Conservation (phyloP, 1,284 basidiomycete genomes). For the Tremellales sp. region DNA sequence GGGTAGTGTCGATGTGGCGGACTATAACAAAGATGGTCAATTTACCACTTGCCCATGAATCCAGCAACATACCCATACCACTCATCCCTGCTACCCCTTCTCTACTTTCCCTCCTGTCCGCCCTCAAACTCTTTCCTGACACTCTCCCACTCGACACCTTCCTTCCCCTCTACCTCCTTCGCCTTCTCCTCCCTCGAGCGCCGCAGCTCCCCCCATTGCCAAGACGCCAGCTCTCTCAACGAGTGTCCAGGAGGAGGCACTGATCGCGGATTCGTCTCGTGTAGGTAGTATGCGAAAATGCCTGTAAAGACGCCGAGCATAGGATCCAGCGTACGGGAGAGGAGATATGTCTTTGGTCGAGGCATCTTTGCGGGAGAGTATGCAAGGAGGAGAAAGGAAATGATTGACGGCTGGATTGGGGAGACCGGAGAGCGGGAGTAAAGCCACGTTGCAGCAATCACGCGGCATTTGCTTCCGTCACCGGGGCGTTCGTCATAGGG, state of each 20-base stretch:
- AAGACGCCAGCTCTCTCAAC: conserved; percentile 59
- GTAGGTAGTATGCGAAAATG: conserved; percentile 72
- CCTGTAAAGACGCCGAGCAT: conserved; percentile 75
- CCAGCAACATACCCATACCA: too few relatives aligned
- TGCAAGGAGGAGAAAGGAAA: too few relatives aligned
- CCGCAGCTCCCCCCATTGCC: conserved; percentile 57
- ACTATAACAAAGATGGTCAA: too few relatives aligned
- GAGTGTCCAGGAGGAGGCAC: conserved; percentile 63
- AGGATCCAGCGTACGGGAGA: conserved; percentile 58
- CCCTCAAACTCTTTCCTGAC: conserved; percentile 41
- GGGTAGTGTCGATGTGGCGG: too few relatives aligned
- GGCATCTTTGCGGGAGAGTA: background rate
- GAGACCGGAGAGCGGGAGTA: too few relatives aligned
- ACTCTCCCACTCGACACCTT: conserved; percentile 37
- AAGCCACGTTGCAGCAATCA: background rate
- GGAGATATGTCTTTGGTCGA: conserved; percentile 38
- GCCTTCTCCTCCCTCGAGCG: conserved; percentile 19
- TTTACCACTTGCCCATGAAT: too few relatives aligned
- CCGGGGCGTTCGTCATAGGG: too few relatives aligned
- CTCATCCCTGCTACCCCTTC: conserved; percentile 2
- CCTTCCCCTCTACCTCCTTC: conserved; percentile 11
- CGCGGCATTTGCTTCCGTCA: conserved; percentile 4
- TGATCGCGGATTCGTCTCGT: conserved; percentile 78
- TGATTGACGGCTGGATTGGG: too few relatives aligned
- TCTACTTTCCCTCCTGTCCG: background rate